Conservation (phyloP, 352 stramenopile genomes). For the Globisporangium cylindrosporum region DNA sequence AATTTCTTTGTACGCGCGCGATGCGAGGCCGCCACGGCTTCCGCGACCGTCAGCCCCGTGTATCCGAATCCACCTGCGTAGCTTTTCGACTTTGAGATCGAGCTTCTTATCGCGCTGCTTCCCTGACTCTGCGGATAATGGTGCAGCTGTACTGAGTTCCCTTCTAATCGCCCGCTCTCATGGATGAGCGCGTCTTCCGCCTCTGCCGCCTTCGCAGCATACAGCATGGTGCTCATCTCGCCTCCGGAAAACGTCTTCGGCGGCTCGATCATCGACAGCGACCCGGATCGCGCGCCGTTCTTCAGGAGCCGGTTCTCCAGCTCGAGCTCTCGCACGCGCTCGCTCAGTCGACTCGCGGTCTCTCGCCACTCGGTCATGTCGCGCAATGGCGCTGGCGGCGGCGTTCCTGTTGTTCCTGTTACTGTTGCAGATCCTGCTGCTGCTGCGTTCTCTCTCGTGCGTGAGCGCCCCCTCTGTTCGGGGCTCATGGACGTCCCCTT, state of each 20-base stretch:
- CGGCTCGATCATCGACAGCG: constrained; percentile 18
- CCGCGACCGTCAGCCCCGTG: constrained; percentile 56
- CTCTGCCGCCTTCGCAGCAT: constrained; percentile 13
- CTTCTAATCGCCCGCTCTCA: neutral
- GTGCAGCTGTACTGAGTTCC: neutral
- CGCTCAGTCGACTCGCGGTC: constrained; percentile 46
- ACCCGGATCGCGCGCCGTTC: constrained; percentile 15
- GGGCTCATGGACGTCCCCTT: neutral
- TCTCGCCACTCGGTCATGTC: constrained; percentile 48
- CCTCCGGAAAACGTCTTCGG: constrained; percentile 38
- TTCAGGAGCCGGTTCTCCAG: constrained; percentile 60
- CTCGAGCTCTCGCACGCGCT: constrained; percentile 66
- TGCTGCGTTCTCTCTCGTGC: constrained; percentile 9
- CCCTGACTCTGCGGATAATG: constrained; percentile 6
- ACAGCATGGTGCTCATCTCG: constrained; percentile 26
- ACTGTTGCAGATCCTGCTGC: neutral
- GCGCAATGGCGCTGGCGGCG: constrained; percentile 10
- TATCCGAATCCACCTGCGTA: constrained; percentile 49
- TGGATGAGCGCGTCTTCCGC: constrained; percentile 13
- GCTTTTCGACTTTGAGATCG: constrained; percentile 62
- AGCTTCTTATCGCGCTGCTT: constrained; percentile 2
- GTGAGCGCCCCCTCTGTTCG: constrained; percentile 4
- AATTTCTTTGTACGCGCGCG: constrained; percentile 49
- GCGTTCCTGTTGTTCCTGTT: neutral
- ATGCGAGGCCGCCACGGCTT: constrained; percentile 62